These are phyloP conservation scores for Lepidium campestre DNA, from an alignment of 441 rosid genomes.

Conservation along the genomic window DNA sequence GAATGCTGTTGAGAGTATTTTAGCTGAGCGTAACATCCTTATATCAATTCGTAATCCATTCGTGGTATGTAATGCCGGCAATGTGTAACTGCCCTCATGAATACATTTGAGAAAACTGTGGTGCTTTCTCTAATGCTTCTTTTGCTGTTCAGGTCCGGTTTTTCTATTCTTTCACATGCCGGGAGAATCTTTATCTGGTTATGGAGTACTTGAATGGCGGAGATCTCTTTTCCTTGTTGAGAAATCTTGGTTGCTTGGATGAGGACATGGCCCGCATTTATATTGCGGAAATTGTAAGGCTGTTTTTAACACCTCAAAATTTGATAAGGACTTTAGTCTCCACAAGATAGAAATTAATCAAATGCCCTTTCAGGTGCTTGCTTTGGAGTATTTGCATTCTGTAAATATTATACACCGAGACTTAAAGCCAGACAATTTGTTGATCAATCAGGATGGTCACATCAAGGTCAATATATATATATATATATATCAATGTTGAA, in stretches of 20 bases:
- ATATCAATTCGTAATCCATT: constrained; percentile 95
- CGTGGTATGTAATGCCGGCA: constrained; percentile 56
- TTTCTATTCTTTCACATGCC: constrained; percentile 97
- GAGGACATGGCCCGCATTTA: constrained; percentile 91
- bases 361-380: constrained; percentile 79
- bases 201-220: constrained; percentile 99
- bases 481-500: neutral
- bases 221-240: constrained; percentile 87
- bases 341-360: constrained; percentile 21
- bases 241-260: constrained; percentile 90
- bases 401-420: constrained; percentile 93
- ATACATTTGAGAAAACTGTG: constrained; percentile 7
- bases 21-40: constrained; percentile 89
- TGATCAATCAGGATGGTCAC: constrained; percentile 98
- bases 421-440: constrained; percentile 96
- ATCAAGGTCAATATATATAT: constrained; percentile 59
- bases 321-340: constrained; percentile 20
- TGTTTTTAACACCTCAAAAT: neutral
- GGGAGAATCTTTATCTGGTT: constrained; percentile 93
- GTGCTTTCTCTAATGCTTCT: constrained; percentile 33
- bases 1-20: constrained; percentile 95
- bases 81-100: neutral
- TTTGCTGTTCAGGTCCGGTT: constrained; percentile 79
- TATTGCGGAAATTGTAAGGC: constrained; percentile 95
- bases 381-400: constrained; percentile 97